These are phyloP conservation scores for Boletus rubroflammeus DNA, from an alignment of 768 basidiomycete species.

Conservation along the genomic window DNA sequence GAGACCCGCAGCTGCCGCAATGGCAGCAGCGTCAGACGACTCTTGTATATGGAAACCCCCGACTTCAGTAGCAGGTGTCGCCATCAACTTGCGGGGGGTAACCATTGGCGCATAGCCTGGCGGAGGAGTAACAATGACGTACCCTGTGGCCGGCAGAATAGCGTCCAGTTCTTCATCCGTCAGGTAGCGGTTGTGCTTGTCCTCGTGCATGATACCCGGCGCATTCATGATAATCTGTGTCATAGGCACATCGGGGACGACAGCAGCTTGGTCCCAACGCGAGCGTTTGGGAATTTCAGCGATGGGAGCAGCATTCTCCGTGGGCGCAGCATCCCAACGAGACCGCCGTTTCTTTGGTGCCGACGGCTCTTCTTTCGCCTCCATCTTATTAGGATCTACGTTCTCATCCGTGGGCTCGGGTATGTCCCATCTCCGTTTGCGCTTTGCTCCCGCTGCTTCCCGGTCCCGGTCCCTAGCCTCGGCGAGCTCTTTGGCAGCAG, in stretches of 20 bases:
- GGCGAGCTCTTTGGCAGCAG: conserved; percentile 41
- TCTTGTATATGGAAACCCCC: conserved; percentile 98
- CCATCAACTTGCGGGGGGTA: conserved; percentile 60
- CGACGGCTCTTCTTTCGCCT: conserved; percentile 70
- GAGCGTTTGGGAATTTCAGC: conserved; percentile 83
- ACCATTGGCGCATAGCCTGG: conserved; percentile 85
- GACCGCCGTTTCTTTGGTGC: conserved; percentile 90
- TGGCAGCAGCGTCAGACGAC: conserved; percentile 84
- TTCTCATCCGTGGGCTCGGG: conserved; percentile 60
- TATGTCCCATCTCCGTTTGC: conserved; percentile 83
- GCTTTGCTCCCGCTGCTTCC: conserved; percentile 51
- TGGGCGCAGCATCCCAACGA: conserved; percentile 93
- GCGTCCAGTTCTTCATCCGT: conserved; percentile 94
- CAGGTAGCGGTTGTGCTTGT: conserved; percentile 95
- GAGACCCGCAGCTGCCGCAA: conserved; percentile 87
- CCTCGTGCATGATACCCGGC: conserved; percentile 78
- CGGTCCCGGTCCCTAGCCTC: conserved; percentile 35
- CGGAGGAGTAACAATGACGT: conserved; percentile 89
- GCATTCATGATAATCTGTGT: conserved; percentile 85
- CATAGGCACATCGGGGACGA: conserved; percentile 64
- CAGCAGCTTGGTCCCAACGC: conserved; percentile 95
- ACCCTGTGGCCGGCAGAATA: conserved; percentile 82
- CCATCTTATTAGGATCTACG: conserved; percentile 54
- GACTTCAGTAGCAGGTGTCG: conserved; percentile 49
- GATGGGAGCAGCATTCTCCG: conserved; percentile 47